phyloP scores from a whole-genome alignment of 129 eudicot species.

The Oenanthe sinensis region DNA sequence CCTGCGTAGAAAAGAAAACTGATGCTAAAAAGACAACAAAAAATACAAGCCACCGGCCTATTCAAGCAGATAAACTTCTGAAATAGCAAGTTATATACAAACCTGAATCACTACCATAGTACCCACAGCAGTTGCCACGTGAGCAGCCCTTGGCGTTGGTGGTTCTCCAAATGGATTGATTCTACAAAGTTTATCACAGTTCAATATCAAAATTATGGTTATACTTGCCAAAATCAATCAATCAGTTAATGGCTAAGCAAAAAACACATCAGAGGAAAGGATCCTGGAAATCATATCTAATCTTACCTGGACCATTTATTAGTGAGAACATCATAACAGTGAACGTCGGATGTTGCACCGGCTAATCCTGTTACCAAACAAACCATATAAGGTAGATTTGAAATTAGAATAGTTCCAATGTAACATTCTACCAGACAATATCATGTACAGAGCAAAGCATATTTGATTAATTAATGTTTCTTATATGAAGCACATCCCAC shows the following conservation, averaged over 20 bases:
- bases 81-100: constrained; percentile 12
- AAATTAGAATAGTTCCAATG: neutral
- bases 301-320: constrained; percentile 92
- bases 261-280: neutral
- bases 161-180: constrained; percentile 94
- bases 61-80: neutral
- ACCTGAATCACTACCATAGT: constrained; percentile 99
- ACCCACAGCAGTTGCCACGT: constrained; percentile 98
- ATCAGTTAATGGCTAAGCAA: neutral
- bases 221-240: neutral
- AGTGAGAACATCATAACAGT: constrained; percentile 71
- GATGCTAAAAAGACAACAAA: neutral
- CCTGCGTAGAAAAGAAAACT: constrained; percentile 31
- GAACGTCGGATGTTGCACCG: constrained; percentile 95
- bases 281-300: neutral
- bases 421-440: neutral
- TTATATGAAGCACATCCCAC: neutral
- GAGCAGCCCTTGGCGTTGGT: constrained; percentile 99
- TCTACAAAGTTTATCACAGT: constrained; percentile 31
- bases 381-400: neutral
- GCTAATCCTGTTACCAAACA: constrained; percentile 63
- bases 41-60: neutral
- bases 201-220: neutral
- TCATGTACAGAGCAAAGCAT: neutral
- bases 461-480: constrained; percentile 1